Percentiles rank a stretch among this genome's conserved stretches.
phyloP scores from a whole-genome alignment of 139 green algal genomes.

The Monoraphidium neglectum region DNA sequence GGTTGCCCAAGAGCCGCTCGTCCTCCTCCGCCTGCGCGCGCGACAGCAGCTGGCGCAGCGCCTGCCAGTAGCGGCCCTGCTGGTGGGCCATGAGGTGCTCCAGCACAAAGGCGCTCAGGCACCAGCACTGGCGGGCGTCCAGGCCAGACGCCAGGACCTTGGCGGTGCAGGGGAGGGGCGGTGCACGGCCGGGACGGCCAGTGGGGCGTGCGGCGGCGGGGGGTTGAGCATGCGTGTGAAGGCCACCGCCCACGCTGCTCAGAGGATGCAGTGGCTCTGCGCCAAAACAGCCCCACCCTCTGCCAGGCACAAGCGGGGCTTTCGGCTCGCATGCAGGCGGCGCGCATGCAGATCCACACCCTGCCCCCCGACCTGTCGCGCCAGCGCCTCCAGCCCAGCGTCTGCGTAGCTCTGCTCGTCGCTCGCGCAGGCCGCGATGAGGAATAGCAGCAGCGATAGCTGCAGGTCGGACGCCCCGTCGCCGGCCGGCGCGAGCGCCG shows the following conservation, averaged over 20 bases:
- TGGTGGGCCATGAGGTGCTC: constrained; percentile 55
- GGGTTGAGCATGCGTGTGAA: neutral
- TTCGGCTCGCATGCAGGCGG: too few species aligned
- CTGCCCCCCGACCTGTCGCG: constrained; percentile 12
- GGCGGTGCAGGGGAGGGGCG: neutral
- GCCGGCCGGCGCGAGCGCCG: constrained; percentile 8
- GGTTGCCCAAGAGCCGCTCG: constrained; percentile 68
- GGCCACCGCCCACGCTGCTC: neutral
- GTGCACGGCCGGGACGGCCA: neutral
- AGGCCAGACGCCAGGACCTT: constrained; percentile 15
- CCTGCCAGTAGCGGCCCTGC: constrained; percentile 58
- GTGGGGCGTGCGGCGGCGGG: neutral
- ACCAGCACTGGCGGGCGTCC: constrained; percentile 6
- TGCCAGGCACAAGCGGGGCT: too few species aligned
- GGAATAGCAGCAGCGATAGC: constrained; percentile 22
- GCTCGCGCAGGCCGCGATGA: constrained; percentile 17
- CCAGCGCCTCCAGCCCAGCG: constrained; percentile 9
- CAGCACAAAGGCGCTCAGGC: constrained; percentile 49
- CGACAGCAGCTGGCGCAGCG: constrained; percentile 56
- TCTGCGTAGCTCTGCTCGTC: constrained; percentile 14
- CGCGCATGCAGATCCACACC: too few species aligned
- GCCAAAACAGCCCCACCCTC: neutral
- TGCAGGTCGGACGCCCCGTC: constrained; percentile 22
- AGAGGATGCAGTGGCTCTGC: neutral
- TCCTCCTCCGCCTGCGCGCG: constrained; percentile 69